These are phyloP conservation scores for Candida tetrigidarum DNA, from an alignment of 1,139 yeast genomes.

Conservation along the genomic window DNA sequence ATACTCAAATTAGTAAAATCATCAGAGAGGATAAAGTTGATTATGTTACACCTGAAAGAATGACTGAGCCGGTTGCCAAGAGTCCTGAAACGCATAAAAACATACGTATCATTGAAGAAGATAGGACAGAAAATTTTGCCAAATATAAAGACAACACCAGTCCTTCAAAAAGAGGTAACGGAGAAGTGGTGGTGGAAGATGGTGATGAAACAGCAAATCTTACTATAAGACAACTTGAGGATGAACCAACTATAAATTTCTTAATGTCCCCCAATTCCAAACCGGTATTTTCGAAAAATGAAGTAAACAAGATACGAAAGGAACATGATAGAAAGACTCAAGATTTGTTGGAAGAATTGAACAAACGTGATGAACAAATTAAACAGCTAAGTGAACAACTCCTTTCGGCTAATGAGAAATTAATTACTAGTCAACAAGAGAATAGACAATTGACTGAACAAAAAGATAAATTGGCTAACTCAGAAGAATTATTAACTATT, in stretches of 20 bases:
- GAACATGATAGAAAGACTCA: slow-evolving; percentile 21
- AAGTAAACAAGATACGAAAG: slow-evolving; percentile 33
- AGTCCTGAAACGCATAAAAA: slow-evolving; percentile 45
- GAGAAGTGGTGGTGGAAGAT: slow-evolving; percentile 16
- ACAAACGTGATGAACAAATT: slow-evolving; percentile 22
- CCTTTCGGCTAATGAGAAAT: slow-evolving; percentile 22
- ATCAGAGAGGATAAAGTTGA: slow-evolving; percentile 18
- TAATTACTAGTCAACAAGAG: slow-evolving; percentile 24
- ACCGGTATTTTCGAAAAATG: slow-evolving; percentile 38
- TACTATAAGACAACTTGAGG: slow-evolving; percentile 14
- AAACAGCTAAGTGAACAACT: slow-evolving; percentile 25
- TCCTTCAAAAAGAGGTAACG: slow-evolving; percentile 15
- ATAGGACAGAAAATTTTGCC: slow-evolving; percentile 8
- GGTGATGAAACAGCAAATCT: slow-evolving; percentile 14
- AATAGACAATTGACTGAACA: slow-evolving; percentile 25
- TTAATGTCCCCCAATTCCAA: slow-evolving; percentile 41
- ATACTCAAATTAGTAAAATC: slow-evolving; percentile 28
- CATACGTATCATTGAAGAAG: slow-evolving; percentile 23
- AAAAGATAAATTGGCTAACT: slow-evolving; percentile 24
- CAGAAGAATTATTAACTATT: slow-evolving; percentile 30
- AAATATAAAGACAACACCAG: slow-evolving; percentile 15
- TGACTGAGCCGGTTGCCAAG: slow-evolving; percentile 47
- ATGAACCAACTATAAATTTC: slow-evolving; percentile 37
- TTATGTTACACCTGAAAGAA: slow-evolving; percentile 43
- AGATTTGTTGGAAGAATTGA: slow-evolving; percentile 15